These are phyloP conservation scores for Logfia minima DNA, from an alignment of 129 eudicot species.

Conservation along the genomic window DNA sequence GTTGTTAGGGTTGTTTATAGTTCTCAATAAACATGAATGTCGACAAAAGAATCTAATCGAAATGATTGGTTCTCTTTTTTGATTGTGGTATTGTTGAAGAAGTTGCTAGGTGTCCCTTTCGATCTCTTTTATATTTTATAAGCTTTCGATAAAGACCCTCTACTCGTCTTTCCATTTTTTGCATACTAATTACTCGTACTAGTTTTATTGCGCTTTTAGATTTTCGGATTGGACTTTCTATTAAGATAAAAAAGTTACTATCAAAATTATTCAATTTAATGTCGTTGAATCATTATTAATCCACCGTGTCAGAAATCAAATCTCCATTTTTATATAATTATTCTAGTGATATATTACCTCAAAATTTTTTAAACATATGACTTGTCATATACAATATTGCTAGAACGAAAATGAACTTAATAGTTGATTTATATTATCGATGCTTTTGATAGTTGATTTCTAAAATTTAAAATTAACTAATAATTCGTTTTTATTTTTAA, in stretches of 20 bases:
- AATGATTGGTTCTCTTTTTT: constrained; percentile 40
- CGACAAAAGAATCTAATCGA: constrained; percentile 39
- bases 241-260: background rate
- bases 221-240: background rate
- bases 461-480: too few relatives aligned
- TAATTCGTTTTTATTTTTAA: too few relatives aligned
- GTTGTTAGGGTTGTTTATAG: constrained; percentile 21
- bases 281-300: too few relatives aligned
- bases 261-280: background rate
- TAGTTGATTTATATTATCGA: too few relatives aligned
- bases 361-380: too few relatives aligned
- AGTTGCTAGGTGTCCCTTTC: constrained; percentile 45
- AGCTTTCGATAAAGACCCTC: constrained; percentile 37
- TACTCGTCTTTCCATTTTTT: constrained; percentile 19
- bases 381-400: too few relatives aligned
- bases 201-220: constrained; percentile 1
- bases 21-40: constrained; percentile 25
- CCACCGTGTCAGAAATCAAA: background rate
- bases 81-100: constrained; percentile 38
- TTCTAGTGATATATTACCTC: too few relatives aligned
- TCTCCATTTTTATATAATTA: too few relatives aligned
- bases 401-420: too few relatives aligned
- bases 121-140: constrained; percentile 8
- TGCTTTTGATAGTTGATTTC: too few relatives aligned
- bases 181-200: constrained; percentile 24